Evolutionary conservation across 1,284 basidiomycete genomes (phyloP).

Genomic region (Entoloma clypeatum): DNA sequence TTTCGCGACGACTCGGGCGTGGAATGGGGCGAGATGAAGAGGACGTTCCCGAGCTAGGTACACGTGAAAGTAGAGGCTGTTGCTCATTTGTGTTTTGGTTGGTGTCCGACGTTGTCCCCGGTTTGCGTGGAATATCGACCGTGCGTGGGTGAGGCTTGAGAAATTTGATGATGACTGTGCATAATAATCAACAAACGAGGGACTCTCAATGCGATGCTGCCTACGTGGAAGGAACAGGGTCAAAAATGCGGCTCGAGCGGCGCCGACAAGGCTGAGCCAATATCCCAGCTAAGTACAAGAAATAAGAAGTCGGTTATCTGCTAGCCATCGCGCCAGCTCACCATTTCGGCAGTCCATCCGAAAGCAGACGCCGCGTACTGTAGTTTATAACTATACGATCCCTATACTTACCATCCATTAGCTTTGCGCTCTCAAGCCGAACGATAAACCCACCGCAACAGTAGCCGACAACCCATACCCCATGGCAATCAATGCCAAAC

Average conservation of each 20-base stretch:
- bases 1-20: not conserved
- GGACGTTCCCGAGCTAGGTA: constrained; percentile 4
- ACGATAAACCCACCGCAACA: constrained; percentile 47
- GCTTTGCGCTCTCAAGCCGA: not conserved
- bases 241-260: constrained; percentile 57
- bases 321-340: constrained; percentile 31
- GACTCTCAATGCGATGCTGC: constrained; percentile 14
- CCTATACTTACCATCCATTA: constrained; percentile 39
- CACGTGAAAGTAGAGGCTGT: constrained; percentile 12
- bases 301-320: not conserved
- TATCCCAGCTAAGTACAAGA: constrained; percentile 60
- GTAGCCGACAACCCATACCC: constrained; percentile 53
- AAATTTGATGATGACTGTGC: constrained; percentile 51
- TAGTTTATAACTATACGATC: constrained; percentile 58
- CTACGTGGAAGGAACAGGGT: constrained; percentile 66
- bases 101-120: constrained; percentile 11
- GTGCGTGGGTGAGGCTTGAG: constrained; percentile 39
- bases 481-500: constrained; percentile 53
- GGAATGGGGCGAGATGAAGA: constrained; percentile 14
- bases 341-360: constrained; percentile 71
- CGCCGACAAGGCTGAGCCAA: constrained; percentile 63
- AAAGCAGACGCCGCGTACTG: constrained; percentile 69
- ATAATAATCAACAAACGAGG: constrained; percentile 5
- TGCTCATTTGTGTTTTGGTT: constrained; percentile 7
- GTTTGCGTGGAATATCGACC: constrained; percentile 30